Percentiles rank a stretch among this genome's conserved stretches.
Evolutionary conservation across 805 yeast species (phyloP).

Genomic region (Metschnikowia similis): DNA sequence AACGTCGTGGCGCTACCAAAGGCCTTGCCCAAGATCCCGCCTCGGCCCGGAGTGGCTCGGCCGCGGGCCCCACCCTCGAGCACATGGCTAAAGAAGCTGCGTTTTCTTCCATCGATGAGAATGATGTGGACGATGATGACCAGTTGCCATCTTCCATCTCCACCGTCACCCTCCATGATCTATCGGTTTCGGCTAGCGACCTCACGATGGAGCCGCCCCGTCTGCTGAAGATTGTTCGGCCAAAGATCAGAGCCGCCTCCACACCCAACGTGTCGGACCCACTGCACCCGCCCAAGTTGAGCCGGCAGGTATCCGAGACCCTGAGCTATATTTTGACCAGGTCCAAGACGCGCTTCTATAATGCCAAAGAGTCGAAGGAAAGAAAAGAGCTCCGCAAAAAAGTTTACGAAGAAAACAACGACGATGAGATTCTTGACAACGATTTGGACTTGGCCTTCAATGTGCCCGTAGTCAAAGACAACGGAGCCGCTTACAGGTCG

Average conservation of each 20-base stretch:
- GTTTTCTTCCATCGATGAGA: constrained; percentile 2
- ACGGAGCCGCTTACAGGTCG: constrained; percentile 28
- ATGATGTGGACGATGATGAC: constrained; percentile 3
- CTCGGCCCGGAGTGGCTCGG: too few species aligned
- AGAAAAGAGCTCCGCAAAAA: constrained; percentile 35
- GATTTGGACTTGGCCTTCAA: constrained; percentile 41
- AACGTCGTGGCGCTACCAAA: not conserved
- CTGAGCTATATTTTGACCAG: constrained; percentile 24
- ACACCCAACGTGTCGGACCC: constrained; percentile 11
- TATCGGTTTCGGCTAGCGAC: not conserved
- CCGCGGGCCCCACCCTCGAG: too few species aligned
- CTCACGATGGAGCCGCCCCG: constrained; percentile 2
- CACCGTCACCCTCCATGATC: constrained; percentile 17
- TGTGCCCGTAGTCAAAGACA: constrained; percentile 39
- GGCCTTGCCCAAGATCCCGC: too few species aligned
- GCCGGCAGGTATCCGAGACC: constrained; percentile 10
- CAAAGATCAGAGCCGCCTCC: constrained; percentile 15
- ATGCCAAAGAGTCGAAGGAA: constrained; percentile 35
- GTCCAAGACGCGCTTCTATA: constrained; percentile 32
- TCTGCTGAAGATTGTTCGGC: constrained; percentile 4
- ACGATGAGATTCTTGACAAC: constrained; percentile 34
- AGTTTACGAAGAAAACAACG: constrained; percentile 38
- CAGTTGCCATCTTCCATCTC: constrained; percentile 18
- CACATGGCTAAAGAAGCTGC: not conserved
- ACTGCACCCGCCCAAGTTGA: constrained; percentile 3